Percentiles rank a stretch among this genome's conserved stretches.
These are phyloP conservation scores for Aspergillus hancockii DNA, from an alignment of 495 filamentous ascomycete genomes.

Conservation along the genomic window DNA sequence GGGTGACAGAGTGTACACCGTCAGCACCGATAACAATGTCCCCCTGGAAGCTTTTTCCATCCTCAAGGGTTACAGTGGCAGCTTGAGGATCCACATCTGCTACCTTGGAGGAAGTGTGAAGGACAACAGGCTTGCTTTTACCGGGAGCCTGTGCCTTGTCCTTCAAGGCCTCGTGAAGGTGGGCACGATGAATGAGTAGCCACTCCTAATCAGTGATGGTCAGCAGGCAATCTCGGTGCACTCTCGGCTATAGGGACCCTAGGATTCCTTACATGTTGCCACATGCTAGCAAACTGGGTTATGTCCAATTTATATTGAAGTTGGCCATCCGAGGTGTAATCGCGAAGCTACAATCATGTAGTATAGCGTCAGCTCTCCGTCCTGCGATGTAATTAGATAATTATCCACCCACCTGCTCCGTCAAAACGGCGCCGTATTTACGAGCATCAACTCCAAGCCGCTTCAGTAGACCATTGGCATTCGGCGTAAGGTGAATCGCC, in stretches of 20 bases:
- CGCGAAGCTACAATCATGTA: neutral
- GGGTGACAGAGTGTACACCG: conserved; percentile 51
- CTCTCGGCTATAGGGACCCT: neutral
- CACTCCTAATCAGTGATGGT: conserved; percentile 32
- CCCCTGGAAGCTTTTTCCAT: conserved; percentile 37
- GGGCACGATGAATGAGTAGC: conserved; percentile 53
- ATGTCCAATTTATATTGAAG: neutral
- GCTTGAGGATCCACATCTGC: conserved; percentile 43
- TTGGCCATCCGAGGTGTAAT: neutral
- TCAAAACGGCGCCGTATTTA: conserved; percentile 38
- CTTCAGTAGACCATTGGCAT: conserved; percentile 50
- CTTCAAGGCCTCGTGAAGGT: conserved; percentile 51
- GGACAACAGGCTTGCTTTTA: conserved; percentile 38
- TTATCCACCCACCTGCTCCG: conserved; percentile 29
- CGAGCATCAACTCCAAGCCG: conserved; percentile 42
- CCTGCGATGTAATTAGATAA: neutral
- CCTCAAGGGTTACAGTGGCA: conserved; percentile 42
- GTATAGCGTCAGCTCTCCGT: neutral
- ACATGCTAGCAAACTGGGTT: neutral
- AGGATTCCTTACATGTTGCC: neutral
- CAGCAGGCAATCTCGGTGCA: neutral
- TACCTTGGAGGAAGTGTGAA: conserved; percentile 47
- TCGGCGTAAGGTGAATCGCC: conserved; percentile 56
- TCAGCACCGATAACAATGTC: conserved; percentile 54
- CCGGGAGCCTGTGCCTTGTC: conserved; percentile 38